A percentile compares a stretch with the other conserved stretches of the same genome.
Conservation (phyloP, 768 basidiomycete species). For the Lactarius indigo region DNA sequence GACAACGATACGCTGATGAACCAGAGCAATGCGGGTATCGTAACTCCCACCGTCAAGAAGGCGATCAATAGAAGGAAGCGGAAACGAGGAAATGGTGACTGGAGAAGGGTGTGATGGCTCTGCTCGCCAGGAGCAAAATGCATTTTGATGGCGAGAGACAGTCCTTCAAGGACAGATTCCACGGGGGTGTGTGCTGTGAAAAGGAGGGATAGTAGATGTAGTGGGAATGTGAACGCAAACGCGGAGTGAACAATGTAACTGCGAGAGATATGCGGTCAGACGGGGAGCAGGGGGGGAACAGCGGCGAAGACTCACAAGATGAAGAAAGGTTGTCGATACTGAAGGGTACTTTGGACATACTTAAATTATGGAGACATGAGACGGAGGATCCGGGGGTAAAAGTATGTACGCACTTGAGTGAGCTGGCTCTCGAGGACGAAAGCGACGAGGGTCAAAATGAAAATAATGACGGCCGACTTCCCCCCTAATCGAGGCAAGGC, state of each 20-base stretch:
- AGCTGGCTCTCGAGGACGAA: slow-evolving; percentile 78
- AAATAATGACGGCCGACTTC: slow-evolving; percentile 49
- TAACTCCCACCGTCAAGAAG: slow-evolving; percentile 53
- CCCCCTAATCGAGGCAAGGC: slow-evolving; percentile 35
- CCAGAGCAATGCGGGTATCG: slow-evolving; percentile 68
- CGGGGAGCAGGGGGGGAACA: background rate
- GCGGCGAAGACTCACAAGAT: slow-evolving; percentile 56
- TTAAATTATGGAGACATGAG: slow-evolving; percentile 30
- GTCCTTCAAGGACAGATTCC: slow-evolving; percentile 46
- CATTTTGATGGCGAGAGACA: slow-evolving; percentile 47
- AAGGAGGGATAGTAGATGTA: slow-evolving; percentile 70
- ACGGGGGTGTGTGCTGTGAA: slow-evolving; percentile 47
- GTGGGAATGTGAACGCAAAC: slow-evolving; percentile 74
- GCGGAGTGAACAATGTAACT: slow-evolving; percentile 88
- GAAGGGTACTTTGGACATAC: slow-evolving; percentile 76
- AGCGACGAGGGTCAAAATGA: slow-evolving; percentile 56
- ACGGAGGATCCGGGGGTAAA: slow-evolving; percentile 1
- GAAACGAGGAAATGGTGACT: slow-evolving; percentile 29
- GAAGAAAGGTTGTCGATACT: slow-evolving; percentile 86
- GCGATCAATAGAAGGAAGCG: slow-evolving; percentile 36
- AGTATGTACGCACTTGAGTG: slow-evolving; percentile 53
- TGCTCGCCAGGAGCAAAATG: slow-evolving; percentile 26
- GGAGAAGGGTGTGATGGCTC: background rate
- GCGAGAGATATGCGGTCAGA: slow-evolving; percentile 4
- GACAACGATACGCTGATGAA: slow-evolving; percentile 66